Base-by-base conservation (phyloP, 495 filamentous ascomycete species). In the Penicillium psychrofluorescens region DNA sequence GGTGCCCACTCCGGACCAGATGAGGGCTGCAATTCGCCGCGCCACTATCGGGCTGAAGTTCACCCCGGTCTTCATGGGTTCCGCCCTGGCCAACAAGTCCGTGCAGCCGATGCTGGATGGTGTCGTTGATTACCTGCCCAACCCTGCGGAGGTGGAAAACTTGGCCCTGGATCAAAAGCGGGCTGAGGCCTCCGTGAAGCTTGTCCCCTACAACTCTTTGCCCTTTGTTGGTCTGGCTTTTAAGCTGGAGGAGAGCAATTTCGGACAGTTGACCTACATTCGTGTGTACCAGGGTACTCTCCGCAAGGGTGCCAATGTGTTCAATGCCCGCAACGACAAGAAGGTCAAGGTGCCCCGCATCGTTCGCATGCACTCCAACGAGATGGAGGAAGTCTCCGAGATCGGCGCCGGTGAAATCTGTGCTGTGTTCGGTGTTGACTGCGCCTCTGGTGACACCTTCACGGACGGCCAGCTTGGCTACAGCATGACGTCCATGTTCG, bases 221-320 rank as follows among this genome's bases (percentile, higher is more conserved):
- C 94, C 94, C 1, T 94, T 99, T 48, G 90, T 97, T 33, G 94
- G 94, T 34, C 71, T 99, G 42, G 94, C 94, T 14, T 99, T 99
- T 77, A 99, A 99, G 72, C 80, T 99, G 30, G 94, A 97, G 76
- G 94, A 99, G 67, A 94, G 88, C 71, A 95, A 95, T 58, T 99
- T 95, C 59, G 94, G 94, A 35, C 94, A 99, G 66, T 75, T 99
- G 55, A 99, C 94, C 39, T 99, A 97, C 64, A 91, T 99, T 46
- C 88, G 94, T 51, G 94, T 99, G 22, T 99, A 99, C 72, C 94
- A 99, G 66, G 94, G 94, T 49, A 78, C 79, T 14, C 69, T 99
- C 45, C 85, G 77, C 65, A 97, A 94, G 75, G 86, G 89, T 35
- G 74, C 83, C 55, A 85, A 88, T 60, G 81, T 99, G 29, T 95